A percentile compares a stretch with the other conserved stretches of the same genome.
phyloP scores from a whole-genome alignment of 208 protist genomes.

The Sergeia podlipaevii region DNA sequence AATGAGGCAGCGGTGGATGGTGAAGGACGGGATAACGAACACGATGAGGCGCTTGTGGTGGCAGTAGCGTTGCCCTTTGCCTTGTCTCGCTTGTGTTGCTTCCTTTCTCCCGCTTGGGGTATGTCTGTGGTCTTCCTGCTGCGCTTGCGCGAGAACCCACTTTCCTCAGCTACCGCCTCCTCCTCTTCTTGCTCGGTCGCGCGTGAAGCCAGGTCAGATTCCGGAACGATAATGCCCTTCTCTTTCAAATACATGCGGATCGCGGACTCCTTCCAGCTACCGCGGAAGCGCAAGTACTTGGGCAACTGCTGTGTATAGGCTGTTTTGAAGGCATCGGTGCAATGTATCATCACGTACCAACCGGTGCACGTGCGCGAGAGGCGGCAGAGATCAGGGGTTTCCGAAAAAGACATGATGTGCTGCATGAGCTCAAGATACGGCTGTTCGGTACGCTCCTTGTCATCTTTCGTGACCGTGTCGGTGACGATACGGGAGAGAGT shows the following conservation, averaged over 20 bases:
- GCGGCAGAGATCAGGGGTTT: constrained; percentile 59
- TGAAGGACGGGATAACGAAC: neutral
- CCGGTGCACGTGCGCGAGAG: constrained; percentile 72
- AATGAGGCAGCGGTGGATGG: neutral
- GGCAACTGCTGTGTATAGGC: constrained; percentile 61
- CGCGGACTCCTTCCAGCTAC: constrained; percentile 78
- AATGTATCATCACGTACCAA: constrained; percentile 80
- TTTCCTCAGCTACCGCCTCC: neutral
- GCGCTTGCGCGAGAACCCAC: constrained; percentile 14
- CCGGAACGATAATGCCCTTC: neutral
- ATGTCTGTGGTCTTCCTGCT: neutral
- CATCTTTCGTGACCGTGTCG: constrained; percentile 34
- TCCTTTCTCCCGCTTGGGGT: neutral
- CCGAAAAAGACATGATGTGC: constrained; percentile 58
- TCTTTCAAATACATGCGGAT: constrained; percentile 41
- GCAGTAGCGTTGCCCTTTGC: no score
- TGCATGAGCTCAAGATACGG: constrained; percentile 69
- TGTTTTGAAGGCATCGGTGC: constrained; percentile 75
- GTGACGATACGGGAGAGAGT: constrained; percentile 53
- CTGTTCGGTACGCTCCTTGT: constrained; percentile 59
- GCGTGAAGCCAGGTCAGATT: neutral
- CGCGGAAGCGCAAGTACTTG: constrained; percentile 43
- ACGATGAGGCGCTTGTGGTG: no score
- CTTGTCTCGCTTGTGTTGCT: neutral
- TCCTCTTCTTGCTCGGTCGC: neutral